Evolutionary conservation across 352 stramenopile species (phyloP).

Genomic region (Hyphochytrium catenoides): DNA sequence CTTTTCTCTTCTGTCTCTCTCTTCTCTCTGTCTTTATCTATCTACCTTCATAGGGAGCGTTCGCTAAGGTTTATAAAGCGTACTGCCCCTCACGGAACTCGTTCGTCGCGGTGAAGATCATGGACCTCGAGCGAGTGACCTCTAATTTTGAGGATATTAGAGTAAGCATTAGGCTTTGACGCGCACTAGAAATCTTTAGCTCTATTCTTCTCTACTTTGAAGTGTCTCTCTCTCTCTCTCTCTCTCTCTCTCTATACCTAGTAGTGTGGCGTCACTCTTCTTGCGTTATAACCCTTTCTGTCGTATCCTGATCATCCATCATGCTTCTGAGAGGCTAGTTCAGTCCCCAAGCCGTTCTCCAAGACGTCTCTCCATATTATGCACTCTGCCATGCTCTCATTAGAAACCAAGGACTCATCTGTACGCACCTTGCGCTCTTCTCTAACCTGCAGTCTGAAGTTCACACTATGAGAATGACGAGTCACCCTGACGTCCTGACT

Average conservation of each 20-base stretch:
- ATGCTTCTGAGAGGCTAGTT: slow-evolving; percentile 5
- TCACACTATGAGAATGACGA: slow-evolving; percentile 95
- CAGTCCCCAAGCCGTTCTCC: too few relatives aligned
- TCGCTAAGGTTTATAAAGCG: slow-evolving; percentile 93
- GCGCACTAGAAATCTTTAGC: too few relatives aligned
- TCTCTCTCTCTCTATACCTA: too few relatives aligned
- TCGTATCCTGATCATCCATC: slow-evolving; percentile 13
- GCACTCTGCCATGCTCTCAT: neutral
- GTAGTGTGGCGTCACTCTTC: too few relatives aligned
- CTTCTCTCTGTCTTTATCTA: neutral
- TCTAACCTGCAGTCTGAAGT: slow-evolving; percentile 52
- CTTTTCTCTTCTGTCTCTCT: neutral
- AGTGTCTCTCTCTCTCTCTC: too few relatives aligned
- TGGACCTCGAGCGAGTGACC: slow-evolving; percentile 97
- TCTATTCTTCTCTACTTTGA: too few relatives aligned
- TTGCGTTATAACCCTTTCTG: slow-evolving; percentile 6
- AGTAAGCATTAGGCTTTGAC: slow-evolving; percentile 15
- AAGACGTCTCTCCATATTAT: too few relatives aligned
- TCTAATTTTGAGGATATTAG: slow-evolving; percentile 75
- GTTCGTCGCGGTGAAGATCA: slow-evolving; percentile 92
- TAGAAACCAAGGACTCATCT: neutral
- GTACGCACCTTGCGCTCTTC: neutral
- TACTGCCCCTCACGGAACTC: slow-evolving; percentile 60
- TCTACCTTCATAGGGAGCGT: slow-evolving; percentile 66
- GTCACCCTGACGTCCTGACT: slow-evolving; percentile 91